Evolutionary conservation across 257 asterid species (phyloP).

Genomic region (Salvia hispanica): DNA sequence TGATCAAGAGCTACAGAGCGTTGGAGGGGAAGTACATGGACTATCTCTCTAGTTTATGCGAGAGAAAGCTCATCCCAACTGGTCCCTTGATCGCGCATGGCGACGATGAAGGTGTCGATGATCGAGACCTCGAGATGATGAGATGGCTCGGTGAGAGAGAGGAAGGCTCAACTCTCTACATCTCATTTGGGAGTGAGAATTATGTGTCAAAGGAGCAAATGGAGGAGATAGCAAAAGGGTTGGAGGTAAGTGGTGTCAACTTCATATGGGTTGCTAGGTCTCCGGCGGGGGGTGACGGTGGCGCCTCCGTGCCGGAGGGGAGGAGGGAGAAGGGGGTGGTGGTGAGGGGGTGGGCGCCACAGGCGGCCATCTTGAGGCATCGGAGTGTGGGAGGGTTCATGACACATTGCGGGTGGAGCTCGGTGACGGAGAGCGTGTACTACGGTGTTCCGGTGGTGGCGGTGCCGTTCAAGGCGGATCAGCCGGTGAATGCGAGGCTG

Average conservation of each 20-base stretch:
- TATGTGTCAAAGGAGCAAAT: slow-evolving; percentile 41
- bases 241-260: slow-evolving; percentile 37
- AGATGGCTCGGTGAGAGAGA: slow-evolving; percentile 38
- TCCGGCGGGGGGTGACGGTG: slow-evolving; percentile 19
- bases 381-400: slow-evolving; percentile 42
- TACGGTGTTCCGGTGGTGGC: slow-evolving; percentile 41
- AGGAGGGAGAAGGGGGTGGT: slow-evolving; percentile 31
- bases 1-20: slow-evolving; percentile 38
- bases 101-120: neutral
- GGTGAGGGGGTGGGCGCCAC: slow-evolving; percentile 43
- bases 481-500: slow-evolving; percentile 37
- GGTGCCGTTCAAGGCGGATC: slow-evolving; percentile 40
- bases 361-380: slow-evolving; percentile 36
- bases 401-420: slow-evolving; percentile 60
- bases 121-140: slow-evolving; percentile 28
- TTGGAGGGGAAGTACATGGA: slow-evolving; percentile 45
- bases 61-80: slow-evolving; percentile 32
- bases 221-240: slow-evolving; percentile 37
- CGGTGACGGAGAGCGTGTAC: slow-evolving; percentile 30
- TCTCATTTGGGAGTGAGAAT: slow-evolving; percentile 54
- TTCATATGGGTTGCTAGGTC: slow-evolving; percentile 48
- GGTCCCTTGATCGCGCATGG: slow-evolving; percentile 40
- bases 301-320: slow-evolving; percentile 28
- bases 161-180: slow-evolving; percentile 37
- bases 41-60: slow-evolving; percentile 35